These are phyloP conservation scores for Hypericum androsaemum DNA, from an alignment of 345 rosid genomes.

Conservation along the genomic window DNA sequence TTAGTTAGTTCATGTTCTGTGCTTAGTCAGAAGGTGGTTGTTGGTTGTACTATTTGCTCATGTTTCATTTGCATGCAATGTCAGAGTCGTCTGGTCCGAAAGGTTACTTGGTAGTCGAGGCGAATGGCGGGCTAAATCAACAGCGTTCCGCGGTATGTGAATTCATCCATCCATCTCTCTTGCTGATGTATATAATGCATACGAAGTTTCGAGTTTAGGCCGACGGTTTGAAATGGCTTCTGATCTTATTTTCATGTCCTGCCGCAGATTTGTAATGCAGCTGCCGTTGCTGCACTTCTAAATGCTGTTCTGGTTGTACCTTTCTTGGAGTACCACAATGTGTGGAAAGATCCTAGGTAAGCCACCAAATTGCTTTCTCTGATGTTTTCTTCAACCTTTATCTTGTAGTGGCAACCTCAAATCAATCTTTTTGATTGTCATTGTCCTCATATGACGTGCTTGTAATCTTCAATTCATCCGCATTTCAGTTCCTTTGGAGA, in stretches of 20 bases:
- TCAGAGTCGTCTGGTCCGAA: conserved; percentile 35
- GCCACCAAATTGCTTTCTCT: conserved; percentile 1
- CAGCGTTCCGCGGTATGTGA: conserved; percentile 82
- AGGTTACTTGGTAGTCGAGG: conserved; percentile 74
- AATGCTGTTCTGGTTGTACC: conserved; percentile 82
- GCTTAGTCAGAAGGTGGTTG: too few species aligned
- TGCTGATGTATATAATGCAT: too few species aligned
- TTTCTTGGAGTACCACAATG: conserved; percentile 57
- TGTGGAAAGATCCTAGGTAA: conserved; percentile 92
- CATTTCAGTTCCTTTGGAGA: conserved; percentile 67
- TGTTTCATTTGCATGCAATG: conserved; percentile 12
- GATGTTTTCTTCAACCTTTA: too few species aligned
- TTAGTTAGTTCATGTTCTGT: too few species aligned
- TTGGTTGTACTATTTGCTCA: too few species aligned
- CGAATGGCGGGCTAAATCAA: conserved; percentile 96
- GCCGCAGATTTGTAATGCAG: conserved; percentile 84
- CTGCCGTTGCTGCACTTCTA: conserved; percentile 86
- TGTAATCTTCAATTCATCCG: conserved; percentile 5
- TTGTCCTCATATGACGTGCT: too few species aligned
- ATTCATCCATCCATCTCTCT: neutral
- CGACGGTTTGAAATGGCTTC: too few species aligned
- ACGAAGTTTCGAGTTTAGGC: neutral
- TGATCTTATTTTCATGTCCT: neutral
- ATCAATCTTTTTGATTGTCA: too few species aligned
- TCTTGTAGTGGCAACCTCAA: too few species aligned